Evolutionary conservation across 2,329 filamentous ascomycete species (phyloP), one percentile per base, ranked within the genome.

Genomic region (Epichloe festucae): DNA sequence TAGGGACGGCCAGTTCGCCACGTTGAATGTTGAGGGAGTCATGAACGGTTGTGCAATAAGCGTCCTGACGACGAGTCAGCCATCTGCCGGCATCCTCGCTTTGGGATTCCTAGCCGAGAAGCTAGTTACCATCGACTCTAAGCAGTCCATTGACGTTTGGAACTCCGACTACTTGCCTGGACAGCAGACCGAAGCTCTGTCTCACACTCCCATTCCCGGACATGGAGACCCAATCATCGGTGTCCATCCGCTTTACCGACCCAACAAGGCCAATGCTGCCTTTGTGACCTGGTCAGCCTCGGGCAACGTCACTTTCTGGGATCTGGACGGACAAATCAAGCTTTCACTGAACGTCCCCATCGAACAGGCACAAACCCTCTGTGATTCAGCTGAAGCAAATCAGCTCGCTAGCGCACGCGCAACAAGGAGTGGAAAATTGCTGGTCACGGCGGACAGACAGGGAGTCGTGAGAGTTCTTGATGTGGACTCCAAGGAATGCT

Each of bases 281-380:
- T 96, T 97, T 62, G 83, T 90, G 57, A 96, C 90, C 0, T 98
- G 90, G 87, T 90, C 91, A 2, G 80, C 78, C 21, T 82, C 83
- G 49, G 93, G 93, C 5, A 81, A 78, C 15, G 77, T 97, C 48
- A 79, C 87, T 23, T 85, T 95, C 58, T 98, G 93, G 93, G 79
- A 82, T 58, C 65, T 81, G 14, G 76, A 87, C 47, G 93, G 91
- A 21, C 76, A 74, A 49, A 79, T 84, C 55, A 82, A 79, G 58
- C 74, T 76, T 15, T 79, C 79, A 2, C 71, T 89, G 38, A 71
- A 78, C 41, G 75, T 94, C 12, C 75, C 82, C 4, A 70, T 96
- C 5, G 89, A 94, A 53, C 80, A 85, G 54, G 62, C 67, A 15
- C 67, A 70, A 31, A 61, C 70, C 4, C 72, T 73, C 40, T 67